Conservation (phyloP, 768 basidiomycete species). For the Tricholoma bakamatsutake region DNA sequence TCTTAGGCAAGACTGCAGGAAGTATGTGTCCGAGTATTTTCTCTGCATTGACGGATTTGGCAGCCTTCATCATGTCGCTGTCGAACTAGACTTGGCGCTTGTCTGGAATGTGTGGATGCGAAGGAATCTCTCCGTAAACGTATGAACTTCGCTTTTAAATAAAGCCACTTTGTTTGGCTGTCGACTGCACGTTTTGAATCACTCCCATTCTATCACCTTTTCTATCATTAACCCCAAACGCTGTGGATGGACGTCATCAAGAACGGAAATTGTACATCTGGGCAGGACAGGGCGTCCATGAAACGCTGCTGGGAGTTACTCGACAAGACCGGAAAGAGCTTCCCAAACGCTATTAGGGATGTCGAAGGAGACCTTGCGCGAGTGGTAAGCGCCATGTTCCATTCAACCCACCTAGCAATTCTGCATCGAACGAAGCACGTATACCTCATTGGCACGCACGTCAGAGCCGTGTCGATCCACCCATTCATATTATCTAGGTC, state of each 20-base stretch:
- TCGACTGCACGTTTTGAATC: neutral
- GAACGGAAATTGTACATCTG: slow-evolving; percentile 72
- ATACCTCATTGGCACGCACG: neutral
- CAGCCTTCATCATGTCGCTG: neutral
- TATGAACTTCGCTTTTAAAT: too few relatives aligned
- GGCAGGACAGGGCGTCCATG: slow-evolving; percentile 86
- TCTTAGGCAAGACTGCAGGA: neutral
- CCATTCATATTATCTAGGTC: neutral
- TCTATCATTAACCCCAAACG: neutral
- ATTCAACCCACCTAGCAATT: neutral
- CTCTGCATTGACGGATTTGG: neutral
- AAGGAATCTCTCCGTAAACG: too few relatives aligned
- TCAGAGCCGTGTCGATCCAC: neutral
- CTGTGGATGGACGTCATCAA: slow-evolving; percentile 45
- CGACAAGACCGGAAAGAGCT: slow-evolving; percentile 84
- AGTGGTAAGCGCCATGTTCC: slow-evolving; percentile 42
- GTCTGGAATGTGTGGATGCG: too few relatives aligned
- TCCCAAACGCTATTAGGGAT: slow-evolving; percentile 91
- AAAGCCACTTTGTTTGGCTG: neutral
- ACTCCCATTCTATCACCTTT: neutral
- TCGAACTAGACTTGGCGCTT: neutral
- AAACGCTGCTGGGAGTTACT: slow-evolving; percentile 84
- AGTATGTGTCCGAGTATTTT: too few relatives aligned
- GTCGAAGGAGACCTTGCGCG: slow-evolving; percentile 91
- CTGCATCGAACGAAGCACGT: neutral